Evolutionary conservation across 106 monocot genomes (phyloP).

Genomic region (Vanilla planifolia): DNA sequence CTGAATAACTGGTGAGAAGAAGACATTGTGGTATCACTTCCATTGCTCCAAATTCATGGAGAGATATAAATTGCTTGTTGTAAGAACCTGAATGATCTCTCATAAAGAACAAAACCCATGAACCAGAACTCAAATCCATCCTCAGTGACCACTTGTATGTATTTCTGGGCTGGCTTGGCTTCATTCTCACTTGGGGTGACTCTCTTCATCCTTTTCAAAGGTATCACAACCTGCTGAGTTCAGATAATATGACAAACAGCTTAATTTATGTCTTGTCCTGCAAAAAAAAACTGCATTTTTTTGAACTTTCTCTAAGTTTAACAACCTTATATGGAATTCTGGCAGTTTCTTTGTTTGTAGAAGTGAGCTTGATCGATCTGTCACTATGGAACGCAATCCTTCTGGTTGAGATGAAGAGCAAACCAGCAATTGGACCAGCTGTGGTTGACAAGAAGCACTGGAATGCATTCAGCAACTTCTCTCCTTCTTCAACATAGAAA

Average conservation of each 20-base stretch:
- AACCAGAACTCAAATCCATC: constrained; percentile 80
- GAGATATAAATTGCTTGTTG: too few species aligned
- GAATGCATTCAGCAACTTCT: constrained; percentile 31
- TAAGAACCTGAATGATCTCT: constrained; percentile 40
- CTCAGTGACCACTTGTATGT: constrained; percentile 48
- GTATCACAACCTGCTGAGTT: constrained; percentile 38
- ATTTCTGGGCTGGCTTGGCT: constrained; percentile 51
- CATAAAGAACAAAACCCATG: constrained; percentile 53
- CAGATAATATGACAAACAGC: too few species aligned
- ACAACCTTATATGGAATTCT: constrained; percentile 35
- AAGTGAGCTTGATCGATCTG: constrained; percentile 15
- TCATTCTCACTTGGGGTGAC: constrained; percentile 38
- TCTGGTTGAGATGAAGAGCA: constrained; percentile 34
- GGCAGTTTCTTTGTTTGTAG: constrained; percentile 15
- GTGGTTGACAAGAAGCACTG: constrained; percentile 44
- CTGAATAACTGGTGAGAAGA: too few species aligned
- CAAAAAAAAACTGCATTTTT: too few species aligned
- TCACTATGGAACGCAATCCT: constrained; percentile 40
- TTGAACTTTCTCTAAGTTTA: background rate
- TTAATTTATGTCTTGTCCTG: too few species aligned
- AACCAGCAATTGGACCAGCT: constrained; percentile 34
- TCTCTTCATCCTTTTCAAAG: constrained; percentile 36
- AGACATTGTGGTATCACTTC: too few species aligned
- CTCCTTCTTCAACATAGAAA: constrained; percentile 21
- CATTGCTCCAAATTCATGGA: too few species aligned